A percentile compares a stretch with the other conserved stretches of the same genome.
These are phyloP conservation scores for Cenchrus purpureus DNA, from an alignment of 176 grass and related monocot species.

Conservation along the genomic window DNA sequence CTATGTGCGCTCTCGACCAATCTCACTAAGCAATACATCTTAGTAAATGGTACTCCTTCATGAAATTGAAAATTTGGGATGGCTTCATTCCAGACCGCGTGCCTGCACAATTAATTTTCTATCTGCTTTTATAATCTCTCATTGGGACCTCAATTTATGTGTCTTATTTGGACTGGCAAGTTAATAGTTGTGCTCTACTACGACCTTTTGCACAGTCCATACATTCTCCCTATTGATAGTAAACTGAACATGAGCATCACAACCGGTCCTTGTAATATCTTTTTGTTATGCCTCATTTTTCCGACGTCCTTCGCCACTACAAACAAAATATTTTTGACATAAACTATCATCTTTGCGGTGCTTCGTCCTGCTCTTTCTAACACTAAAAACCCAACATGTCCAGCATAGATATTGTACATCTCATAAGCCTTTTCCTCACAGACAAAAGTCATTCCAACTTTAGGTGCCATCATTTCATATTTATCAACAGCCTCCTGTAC, in stretches of 20 bases:
- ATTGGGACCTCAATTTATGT: neutral
- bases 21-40: too few relatives aligned
- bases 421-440: too few relatives aligned
- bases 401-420: neutral
- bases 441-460: too few relatives aligned
- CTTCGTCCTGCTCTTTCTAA: neutral
- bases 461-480: neutral
- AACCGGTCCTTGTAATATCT: too few relatives aligned
- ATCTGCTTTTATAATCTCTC: neutral
- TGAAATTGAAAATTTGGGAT: too few relatives aligned
- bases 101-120: neutral
- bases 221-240: too few relatives aligned
- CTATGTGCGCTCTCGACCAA: too few relatives aligned
- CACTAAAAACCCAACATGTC: neutral
- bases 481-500: too few relatives aligned
- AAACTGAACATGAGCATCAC: too few relatives aligned
- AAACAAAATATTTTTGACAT: neutral
- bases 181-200: too few relatives aligned
- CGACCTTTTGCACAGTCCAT: neutral
- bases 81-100: too few relatives aligned
- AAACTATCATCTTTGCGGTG: neutral
- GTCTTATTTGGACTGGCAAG: neutral
- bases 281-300: neutral
- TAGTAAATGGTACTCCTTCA: too few relatives aligned
- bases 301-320: neutral